Evolutionary conservation across 1,284 basidiomycete genomes (phyloP).

Genomic region (Malassezia furfur): DNA sequence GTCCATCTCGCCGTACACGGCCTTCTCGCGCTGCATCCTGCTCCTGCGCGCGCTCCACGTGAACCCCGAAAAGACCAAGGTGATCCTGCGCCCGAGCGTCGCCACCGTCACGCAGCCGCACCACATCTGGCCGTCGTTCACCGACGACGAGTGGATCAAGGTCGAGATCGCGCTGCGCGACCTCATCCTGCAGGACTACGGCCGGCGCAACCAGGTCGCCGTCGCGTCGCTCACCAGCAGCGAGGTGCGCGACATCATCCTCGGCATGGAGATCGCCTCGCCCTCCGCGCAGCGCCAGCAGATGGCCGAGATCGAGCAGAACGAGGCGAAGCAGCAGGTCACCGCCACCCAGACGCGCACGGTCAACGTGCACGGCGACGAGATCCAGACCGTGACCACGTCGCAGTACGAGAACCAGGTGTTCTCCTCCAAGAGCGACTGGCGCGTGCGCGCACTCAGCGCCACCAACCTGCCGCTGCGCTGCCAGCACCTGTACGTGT

Average conservation of each 20-base stretch:
- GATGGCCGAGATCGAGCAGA: conserved; percentile 97
- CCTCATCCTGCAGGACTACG: conserved; percentile 68
- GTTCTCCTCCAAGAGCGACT: conserved; percentile 97
- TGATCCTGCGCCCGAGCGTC: conserved; percentile 51
- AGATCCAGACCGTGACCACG: conserved; percentile 89
- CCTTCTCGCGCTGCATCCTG: conserved; percentile 92
- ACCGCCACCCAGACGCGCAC: conserved; percentile 96
- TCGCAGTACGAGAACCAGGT: conserved; percentile 96
- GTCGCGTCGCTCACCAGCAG: conserved; percentile 91
- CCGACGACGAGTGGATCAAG: conserved; percentile 98
- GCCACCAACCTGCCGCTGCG: conserved; percentile 92
- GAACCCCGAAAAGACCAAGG: conserved; percentile 97
- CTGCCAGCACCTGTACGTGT: conserved; percentile 95
- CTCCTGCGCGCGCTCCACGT: conserved; percentile 92
- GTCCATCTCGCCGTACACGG: conserved; percentile 96
- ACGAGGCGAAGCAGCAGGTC: conserved; percentile 78
- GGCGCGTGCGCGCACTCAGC: conserved; percentile 91
- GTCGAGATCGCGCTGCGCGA: conserved; percentile 82
- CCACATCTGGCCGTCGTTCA: conserved; percentile 89
- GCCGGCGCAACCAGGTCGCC: conserved; percentile 97
- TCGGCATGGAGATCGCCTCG: conserved; percentile 78
- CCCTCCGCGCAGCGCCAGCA: conserved; percentile 79
- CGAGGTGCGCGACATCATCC: conserved; percentile 60
- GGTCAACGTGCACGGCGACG: conserved; percentile 93
- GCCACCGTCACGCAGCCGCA: conserved; percentile 87